A percentile compares a stretch with the other conserved stretches of the same genome.
Conservation (phyloP, 495 filamentous ascomycete species). For the Cenococcum geophilum region DNA sequence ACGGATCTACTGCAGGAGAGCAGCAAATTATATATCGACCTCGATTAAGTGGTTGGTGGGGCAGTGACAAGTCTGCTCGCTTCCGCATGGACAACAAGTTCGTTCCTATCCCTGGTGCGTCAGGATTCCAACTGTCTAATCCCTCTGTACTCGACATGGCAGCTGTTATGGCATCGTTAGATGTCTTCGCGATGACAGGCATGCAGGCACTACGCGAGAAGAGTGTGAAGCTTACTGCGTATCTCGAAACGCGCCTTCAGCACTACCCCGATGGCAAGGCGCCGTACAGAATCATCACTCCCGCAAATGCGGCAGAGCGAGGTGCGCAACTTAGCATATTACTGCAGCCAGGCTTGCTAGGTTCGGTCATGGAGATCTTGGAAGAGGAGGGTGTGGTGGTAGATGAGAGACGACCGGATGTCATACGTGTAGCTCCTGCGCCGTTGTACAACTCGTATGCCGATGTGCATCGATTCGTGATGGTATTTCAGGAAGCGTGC, state of each 20-base stretch:
- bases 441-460: slow-evolving; percentile 81
- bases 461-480: slow-evolving; percentile 73
- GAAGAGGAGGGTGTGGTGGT: slow-evolving; percentile 68
- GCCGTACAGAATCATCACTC: slow-evolving; percentile 76
- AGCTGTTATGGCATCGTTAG: slow-evolving; percentile 67
- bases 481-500: slow-evolving; percentile 27
- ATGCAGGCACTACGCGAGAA: slow-evolving; percentile 67
- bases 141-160: slow-evolving; percentile 61
- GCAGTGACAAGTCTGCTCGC: slow-evolving; percentile 64
- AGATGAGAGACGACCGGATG: slow-evolving; percentile 85
- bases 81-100: slow-evolving; percentile 79
- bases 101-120: slow-evolving; percentile 61
- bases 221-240: slow-evolving; percentile 68
- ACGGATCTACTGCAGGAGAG: not conserved
- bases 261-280: slow-evolving; percentile 42
- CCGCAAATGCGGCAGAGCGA: slow-evolving; percentile 59
- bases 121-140: slow-evolving; percentile 65
- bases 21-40: slow-evolving; percentile 43
- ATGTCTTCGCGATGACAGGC: slow-evolving; percentile 67
- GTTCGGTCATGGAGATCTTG: slow-evolving; percentile 59
- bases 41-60: slow-evolving; percentile 86
- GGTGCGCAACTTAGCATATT: slow-evolving; percentile 83
- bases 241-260: slow-evolving; percentile 59
- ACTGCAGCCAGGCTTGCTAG: slow-evolving; percentile 61
- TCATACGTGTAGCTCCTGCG: slow-evolving; percentile 85